Evolutionary conservation across 129 eudicot genomes (phyloP).

Genomic region (Tanacetum coccineum): DNA sequence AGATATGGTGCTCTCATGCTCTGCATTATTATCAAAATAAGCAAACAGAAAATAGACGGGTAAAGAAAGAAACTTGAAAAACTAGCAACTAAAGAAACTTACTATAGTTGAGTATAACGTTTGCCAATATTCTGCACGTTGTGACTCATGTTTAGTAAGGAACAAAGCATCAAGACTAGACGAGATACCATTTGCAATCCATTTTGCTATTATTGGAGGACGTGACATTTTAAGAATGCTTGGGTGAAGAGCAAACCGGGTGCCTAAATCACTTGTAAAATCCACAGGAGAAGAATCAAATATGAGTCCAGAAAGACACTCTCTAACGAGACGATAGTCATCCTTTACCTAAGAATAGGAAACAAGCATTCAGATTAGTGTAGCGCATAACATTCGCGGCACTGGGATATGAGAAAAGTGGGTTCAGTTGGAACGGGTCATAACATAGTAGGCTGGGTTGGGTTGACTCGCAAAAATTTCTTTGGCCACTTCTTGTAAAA

Average conservation of each 20-base stretch:
- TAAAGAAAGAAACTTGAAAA: not conserved
- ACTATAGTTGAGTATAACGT: constrained; percentile 73
- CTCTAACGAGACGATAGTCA: constrained; percentile 58
- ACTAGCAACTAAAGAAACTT: constrained; percentile 29
- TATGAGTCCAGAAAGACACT: constrained; percentile 76
- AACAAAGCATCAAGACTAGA: constrained; percentile 72
- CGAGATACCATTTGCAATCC: constrained; percentile 66
- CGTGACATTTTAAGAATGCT: constrained; percentile 55
- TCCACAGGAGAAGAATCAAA: constrained; percentile 87
- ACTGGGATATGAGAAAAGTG: not conserved
- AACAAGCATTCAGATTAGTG: constrained; percentile 9
- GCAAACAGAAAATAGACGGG: not conserved
- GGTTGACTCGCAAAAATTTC: too few relatives aligned
- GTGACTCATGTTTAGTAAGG: constrained; percentile 67
- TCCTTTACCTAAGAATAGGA: constrained; percentile 42
- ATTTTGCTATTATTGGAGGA: constrained; percentile 63
- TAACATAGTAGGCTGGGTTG: too few relatives aligned
- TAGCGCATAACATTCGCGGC: not conserved
- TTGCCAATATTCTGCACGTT: constrained; percentile 98
- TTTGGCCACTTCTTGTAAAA: too few relatives aligned
- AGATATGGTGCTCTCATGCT: constrained; percentile 81
- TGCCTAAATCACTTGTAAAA: constrained; percentile 84
- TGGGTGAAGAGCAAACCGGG: constrained; percentile 73
- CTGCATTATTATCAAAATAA: constrained; percentile 29
- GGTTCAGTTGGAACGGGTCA: too few relatives aligned